Conservation (phyloP, 1,284 basidiomycete genomes). For the Naganishia albida region DNA sequence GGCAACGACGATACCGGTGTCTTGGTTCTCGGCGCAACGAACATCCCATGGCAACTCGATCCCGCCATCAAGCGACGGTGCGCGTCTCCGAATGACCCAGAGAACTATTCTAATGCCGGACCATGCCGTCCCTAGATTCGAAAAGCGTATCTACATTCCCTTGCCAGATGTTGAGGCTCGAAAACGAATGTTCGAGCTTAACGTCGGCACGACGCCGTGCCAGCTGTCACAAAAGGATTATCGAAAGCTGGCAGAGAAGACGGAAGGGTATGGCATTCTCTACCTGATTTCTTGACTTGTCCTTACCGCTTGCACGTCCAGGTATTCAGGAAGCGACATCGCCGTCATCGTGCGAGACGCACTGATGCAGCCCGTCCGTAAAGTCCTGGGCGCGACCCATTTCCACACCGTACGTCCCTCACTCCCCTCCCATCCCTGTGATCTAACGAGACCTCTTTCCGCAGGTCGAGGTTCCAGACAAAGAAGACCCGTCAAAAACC, state of each 20-base stretch:
- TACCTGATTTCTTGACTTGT: neutral
- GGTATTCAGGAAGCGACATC: conserved; percentile 94
- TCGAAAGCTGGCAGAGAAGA: conserved; percentile 75
- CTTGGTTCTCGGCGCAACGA: conserved; percentile 97
- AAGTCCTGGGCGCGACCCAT: conserved; percentile 92
- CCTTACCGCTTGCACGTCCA: conserved; percentile 38
- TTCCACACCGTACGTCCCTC: conserved; percentile 64
- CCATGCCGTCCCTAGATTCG: conserved; percentile 74
- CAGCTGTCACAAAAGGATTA: conserved; percentile 78
- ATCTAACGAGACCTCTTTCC: conserved; percentile 53
- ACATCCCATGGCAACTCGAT: conserved; percentile 96
- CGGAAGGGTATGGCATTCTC: conserved; percentile 68
- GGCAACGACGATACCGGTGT: conserved; percentile 97
- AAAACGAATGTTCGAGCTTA: conserved; percentile 93
- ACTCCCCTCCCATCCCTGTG: neutral
- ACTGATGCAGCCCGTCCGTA: conserved; percentile 97
- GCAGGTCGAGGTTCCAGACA: conserved; percentile 51
- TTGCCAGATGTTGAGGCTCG: conserved; percentile 93
- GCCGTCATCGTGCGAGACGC: conserved; percentile 94
- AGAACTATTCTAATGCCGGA: too few relatives aligned
- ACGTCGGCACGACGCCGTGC: conserved; percentile 91
- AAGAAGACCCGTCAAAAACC: conserved; percentile 59
- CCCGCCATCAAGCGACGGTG: conserved; percentile 94
- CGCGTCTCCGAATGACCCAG: conserved; percentile 39
- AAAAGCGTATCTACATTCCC: conserved; percentile 98